A percentile compares a stretch with the other conserved stretches of the same genome.
Conservation (phyloP, 805 yeast genomes). For the Sugiyamaella lignohabitans region DNA sequence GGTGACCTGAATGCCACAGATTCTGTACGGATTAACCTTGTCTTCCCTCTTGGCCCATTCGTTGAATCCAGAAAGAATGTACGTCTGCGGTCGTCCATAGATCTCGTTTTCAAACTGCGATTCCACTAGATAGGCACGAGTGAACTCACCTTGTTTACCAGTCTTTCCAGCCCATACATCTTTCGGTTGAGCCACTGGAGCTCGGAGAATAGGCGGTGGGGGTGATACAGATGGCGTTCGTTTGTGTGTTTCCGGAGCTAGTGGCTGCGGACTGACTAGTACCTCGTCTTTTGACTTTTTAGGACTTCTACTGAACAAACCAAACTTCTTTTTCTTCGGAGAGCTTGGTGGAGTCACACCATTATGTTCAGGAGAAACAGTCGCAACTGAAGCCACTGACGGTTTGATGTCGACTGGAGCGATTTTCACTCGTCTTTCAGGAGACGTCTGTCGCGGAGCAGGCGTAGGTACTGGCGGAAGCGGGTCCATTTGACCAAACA, state of each 20-base stretch:
- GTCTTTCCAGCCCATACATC: constrained; percentile 1
- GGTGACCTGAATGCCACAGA: constrained; percentile 50
- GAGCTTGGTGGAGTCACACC: background rate
- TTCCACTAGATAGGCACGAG: constrained; percentile 65
- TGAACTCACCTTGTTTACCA: constrained; percentile 40
- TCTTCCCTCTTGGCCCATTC: constrained; percentile 59
- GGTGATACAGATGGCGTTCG: background rate
- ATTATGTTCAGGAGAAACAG: background rate
- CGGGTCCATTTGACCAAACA: background rate
- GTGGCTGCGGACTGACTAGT: background rate
- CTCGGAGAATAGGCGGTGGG: background rate
- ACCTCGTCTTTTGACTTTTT: background rate
- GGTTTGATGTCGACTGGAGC: background rate
- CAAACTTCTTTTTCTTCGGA: constrained; percentile 1
- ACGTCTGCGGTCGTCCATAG: constrained; percentile 47
- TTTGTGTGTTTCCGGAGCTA: too few relatives aligned
- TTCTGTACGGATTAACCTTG: constrained; percentile 27
- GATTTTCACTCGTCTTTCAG: background rate
- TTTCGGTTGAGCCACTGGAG: background rate
- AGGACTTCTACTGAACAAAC: background rate
- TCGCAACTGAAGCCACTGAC: background rate
- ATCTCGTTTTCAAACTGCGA: constrained; percentile 51
- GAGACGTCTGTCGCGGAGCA: background rate
- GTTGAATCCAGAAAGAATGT: constrained; percentile 60
- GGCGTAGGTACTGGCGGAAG: background rate